phyloP scores from a whole-genome alignment of 495 filamentous ascomycete species.

The Schizothecium vesticola region DNA sequence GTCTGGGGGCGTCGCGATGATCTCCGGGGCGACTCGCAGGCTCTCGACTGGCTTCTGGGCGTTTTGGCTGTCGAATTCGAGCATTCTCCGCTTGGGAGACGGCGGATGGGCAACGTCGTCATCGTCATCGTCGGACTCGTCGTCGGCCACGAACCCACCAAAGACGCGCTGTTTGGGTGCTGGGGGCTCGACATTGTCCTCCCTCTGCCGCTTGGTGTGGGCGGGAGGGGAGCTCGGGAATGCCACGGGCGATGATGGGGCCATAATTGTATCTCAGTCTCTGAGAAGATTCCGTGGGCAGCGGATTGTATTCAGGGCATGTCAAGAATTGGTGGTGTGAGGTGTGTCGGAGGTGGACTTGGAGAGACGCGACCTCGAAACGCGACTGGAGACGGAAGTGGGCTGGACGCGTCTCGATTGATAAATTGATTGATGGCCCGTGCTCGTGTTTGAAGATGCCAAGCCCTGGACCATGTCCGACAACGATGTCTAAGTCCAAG shows the following conservation, averaged over 20 bases:
- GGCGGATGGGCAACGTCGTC: conserved; percentile 24
- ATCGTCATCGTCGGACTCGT: conserved; percentile 39
- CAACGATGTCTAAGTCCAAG: neutral
- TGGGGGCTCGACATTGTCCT: conserved; percentile 15
- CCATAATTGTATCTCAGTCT: conserved; percentile 12
- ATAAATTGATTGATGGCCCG: neutral
- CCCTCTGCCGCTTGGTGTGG: conserved; percentile 34
- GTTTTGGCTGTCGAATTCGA: conserved; percentile 13
- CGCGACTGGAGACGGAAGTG: neutral
- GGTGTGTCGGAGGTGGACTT: neutral
- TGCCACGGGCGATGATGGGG: conserved; percentile 57
- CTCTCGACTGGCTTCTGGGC: conserved; percentile 1
- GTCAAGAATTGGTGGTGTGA: neutral
- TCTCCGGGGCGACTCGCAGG: neutral
- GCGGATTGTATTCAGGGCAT: neutral
- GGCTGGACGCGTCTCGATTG: neutral
- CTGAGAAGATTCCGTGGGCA: neutral
- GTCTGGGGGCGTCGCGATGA: conserved; percentile 14
- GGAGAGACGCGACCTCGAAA: neutral
- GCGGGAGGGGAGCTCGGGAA: conserved; percentile 51
- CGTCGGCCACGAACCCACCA: conserved; percentile 44
- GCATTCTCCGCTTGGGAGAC: conserved; percentile 37
- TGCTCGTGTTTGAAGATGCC: neutral
- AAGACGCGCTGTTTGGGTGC: conserved; percentile 25
- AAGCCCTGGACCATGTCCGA: neutral